Evolutionary conservation across 106 monocot species (phyloP).

Genomic region (Acorus calamus): DNA sequence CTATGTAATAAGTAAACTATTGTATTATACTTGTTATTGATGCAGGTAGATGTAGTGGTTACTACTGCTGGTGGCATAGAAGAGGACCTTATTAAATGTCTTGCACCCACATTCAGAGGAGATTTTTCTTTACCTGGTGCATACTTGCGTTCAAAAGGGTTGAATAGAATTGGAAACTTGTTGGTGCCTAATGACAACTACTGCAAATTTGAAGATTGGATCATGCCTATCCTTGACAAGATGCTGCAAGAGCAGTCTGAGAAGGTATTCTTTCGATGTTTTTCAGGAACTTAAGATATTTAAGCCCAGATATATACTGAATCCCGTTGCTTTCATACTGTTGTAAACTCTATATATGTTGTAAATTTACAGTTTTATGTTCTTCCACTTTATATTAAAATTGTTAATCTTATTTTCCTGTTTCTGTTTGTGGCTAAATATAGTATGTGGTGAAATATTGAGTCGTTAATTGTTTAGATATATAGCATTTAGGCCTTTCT

Average conservation of each 20-base stretch:
- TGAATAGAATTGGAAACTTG: conserved; percentile 90
- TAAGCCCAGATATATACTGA: too few relatives aligned
- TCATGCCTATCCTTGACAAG: conserved; percentile 80
- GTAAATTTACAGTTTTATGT: too few relatives aligned
- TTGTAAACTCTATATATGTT: too few relatives aligned
- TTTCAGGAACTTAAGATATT: not conserved
- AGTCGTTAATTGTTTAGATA: too few relatives aligned
- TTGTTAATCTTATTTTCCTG: too few relatives aligned
- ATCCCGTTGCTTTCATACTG: too few relatives aligned
- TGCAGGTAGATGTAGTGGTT: conserved; percentile 88
- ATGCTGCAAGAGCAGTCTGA: conserved; percentile 64
- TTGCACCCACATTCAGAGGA: conserved; percentile 83
- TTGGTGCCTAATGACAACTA: conserved; percentile 98
- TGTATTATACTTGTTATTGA: not conserved
- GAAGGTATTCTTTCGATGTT: conserved; percentile 34
- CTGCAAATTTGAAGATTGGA: conserved; percentile 99
- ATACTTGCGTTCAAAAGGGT: conserved; percentile 73
- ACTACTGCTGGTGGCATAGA: conserved; percentile 98
- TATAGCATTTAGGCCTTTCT: too few relatives aligned
- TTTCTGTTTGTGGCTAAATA: too few relatives aligned
- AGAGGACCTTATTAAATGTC: conserved; percentile 94
- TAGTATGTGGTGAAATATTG: too few relatives aligned
- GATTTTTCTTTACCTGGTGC: conserved; percentile 79
- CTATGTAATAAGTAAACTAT: too few relatives aligned
- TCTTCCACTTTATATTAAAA: too few relatives aligned